These are phyloP conservation scores for Wickerhamiella slavikovae DNA, from an alignment of 805 yeast species.

Conservation along the genomic window DNA sequence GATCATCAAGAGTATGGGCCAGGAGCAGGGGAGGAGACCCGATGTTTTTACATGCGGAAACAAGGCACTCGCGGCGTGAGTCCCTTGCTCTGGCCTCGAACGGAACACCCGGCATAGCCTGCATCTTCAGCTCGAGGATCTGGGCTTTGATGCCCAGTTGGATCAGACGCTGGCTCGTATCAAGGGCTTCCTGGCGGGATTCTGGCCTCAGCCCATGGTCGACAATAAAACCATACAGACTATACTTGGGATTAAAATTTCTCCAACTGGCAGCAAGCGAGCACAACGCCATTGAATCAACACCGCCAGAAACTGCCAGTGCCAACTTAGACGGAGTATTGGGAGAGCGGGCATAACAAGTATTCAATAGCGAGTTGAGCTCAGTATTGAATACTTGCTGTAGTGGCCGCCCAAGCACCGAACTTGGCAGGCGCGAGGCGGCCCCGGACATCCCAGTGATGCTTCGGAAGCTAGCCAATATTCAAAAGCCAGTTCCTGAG, in stretches of 20 bases:
- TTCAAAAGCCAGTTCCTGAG: no score
- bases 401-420: not conserved
- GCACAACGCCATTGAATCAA: constrained; percentile 55
- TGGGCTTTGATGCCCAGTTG: constrained; percentile 17
- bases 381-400: not conserved
- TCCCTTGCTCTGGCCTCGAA: constrained; percentile 43
- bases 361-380: constrained; percentile 3
- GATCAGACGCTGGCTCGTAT: constrained; percentile 12
- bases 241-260: constrained; percentile 11
- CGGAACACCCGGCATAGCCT: constrained; percentile 9
- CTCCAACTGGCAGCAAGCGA: constrained; percentile 26
- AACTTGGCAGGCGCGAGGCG: not conserved
- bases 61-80: constrained; percentile 28
- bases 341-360: no score
- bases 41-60: constrained; percentile 20
- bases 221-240: constrained; percentile 34
- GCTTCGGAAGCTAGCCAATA: no score
- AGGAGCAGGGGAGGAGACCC: constrained; percentile 24
- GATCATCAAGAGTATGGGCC: constrained; percentile 59
- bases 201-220: constrained; percentile 38
- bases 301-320: constrained; percentile 63
- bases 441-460: not conserved
- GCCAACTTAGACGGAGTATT: constrained; percentile 12
- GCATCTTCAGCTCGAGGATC: constrained; percentile 16
- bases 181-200: constrained; percentile 24